Evolutionary conservation across 2,329 filamentous ascomycete genomes (phyloP).

Genomic region (Diplocarpon mali): DNA sequence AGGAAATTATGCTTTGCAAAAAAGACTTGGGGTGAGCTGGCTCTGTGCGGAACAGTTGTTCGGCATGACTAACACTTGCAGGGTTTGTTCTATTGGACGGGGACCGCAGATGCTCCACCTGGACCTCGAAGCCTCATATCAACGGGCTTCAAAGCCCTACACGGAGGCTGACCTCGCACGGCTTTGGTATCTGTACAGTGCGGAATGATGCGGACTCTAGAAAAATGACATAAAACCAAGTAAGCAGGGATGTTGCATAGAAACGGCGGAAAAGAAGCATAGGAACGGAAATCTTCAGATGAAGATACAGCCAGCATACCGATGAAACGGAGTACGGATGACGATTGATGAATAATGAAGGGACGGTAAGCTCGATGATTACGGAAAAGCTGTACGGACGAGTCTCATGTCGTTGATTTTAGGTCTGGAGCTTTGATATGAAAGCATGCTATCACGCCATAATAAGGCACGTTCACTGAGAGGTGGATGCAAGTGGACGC

Average conservation of each 20-base stretch:
- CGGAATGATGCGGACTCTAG: not conserved
- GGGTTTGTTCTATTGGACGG: conserved; percentile 76
- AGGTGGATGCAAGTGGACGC: too few species aligned
- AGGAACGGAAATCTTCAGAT: too few species aligned
- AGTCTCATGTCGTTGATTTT: too few species aligned
- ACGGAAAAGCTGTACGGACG: too few species aligned
- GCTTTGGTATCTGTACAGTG: conserved; percentile 1
- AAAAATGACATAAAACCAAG: not conserved
- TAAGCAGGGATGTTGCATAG: not conserved
- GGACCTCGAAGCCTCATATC: conserved; percentile 46
- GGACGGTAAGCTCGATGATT: too few species aligned
- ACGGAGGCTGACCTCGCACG: conserved; percentile 21
- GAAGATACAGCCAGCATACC: too few species aligned
- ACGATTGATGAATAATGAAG: too few species aligned
- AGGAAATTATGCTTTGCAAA: conserved; percentile 60
- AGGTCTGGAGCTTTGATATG: too few species aligned
- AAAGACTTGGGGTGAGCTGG: conserved; percentile 48
- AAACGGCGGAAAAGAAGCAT: not conserved
- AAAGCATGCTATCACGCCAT: too few species aligned
- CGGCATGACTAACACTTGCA: conserved; percentile 22
- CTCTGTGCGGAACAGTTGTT: not conserved
- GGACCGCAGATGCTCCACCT: conserved; percentile 55
- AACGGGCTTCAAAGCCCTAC: conserved; percentile 47
- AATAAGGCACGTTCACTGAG: too few species aligned
- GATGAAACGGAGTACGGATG: too few species aligned